Conservation (phyloP, 805 yeast species). For the Starmerella etchellsii region DNA sequence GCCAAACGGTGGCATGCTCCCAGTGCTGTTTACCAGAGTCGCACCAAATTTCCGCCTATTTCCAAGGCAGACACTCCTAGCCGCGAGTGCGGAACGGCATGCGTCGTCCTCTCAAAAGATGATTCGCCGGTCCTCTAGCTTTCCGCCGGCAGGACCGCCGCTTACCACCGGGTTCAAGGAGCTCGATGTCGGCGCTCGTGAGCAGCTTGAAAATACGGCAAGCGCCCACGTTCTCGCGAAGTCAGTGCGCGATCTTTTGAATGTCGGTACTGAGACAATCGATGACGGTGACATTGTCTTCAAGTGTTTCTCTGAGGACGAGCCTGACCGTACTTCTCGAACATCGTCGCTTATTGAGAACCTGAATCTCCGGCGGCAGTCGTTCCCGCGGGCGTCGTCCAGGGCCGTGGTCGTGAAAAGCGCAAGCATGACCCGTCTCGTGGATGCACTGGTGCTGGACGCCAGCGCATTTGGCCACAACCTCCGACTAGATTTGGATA, state of each 20-base stretch:
- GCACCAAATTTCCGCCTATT: slow-evolving; percentile 46
- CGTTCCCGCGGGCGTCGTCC: not conserved
- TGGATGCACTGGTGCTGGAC: slow-evolving; percentile 68
- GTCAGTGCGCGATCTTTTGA: slow-evolving; percentile 49
- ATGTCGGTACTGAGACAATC: slow-evolving; percentile 45
- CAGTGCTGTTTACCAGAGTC: slow-evolving; percentile 49
- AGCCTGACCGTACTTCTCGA: slow-evolving; percentile 26
- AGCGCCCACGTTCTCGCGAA: slow-evolving; percentile 39
- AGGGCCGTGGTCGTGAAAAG: slow-evolving; percentile 42
- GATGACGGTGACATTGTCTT: slow-evolving; percentile 42
- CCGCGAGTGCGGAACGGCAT: slow-evolving; percentile 35
- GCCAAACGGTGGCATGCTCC: slow-evolving; percentile 48
- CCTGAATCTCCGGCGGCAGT: slow-evolving; percentile 25
- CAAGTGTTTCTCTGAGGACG: slow-evolving; percentile 38
- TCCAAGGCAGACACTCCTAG: slow-evolving; percentile 34
- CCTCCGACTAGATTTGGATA: slow-evolving; percentile 45
- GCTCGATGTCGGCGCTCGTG: slow-evolving; percentile 33
- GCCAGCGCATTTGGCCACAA: slow-evolving; percentile 41
- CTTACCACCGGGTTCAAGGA: slow-evolving; percentile 36
- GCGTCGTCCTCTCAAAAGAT: not conserved
- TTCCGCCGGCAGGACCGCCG: slow-evolving; percentile 26
- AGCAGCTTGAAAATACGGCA: slow-evolving; percentile 24
- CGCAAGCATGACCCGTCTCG: slow-evolving; percentile 60
- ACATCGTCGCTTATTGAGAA: slow-evolving; percentile 35
- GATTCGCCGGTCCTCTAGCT: slow-evolving; percentile 25